Conservation (phyloP, 2,329 filamentous ascomycete species). For the Helotiales sp. region DNA sequence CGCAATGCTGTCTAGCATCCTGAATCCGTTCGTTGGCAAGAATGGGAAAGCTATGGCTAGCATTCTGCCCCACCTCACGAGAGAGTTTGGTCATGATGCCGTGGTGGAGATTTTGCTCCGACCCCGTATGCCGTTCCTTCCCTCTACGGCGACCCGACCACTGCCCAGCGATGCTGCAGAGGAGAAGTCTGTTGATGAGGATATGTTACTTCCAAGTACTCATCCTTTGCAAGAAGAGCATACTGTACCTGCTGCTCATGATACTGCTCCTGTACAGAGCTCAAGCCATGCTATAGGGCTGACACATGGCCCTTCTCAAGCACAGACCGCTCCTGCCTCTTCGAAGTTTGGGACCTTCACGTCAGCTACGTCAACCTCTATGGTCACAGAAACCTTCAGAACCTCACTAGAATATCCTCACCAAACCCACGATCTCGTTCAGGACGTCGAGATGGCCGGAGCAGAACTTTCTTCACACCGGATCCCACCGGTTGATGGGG, state of each 20-base stretch:
- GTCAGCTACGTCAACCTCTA: not conserved
- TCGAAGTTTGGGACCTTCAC: not conserved
- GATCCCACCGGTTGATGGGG: slow-evolving; percentile 8
- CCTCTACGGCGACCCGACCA: slow-evolving; percentile 17
- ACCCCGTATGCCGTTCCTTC: slow-evolving; percentile 49
- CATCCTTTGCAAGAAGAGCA: slow-evolving; percentile 7
- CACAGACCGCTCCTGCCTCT: not conserved
- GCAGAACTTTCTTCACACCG: not conserved
- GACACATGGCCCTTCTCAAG: not conserved
- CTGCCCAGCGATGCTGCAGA: slow-evolving; percentile 12
- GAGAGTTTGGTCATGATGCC: slow-evolving; percentile 61
- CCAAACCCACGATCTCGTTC: not conserved
- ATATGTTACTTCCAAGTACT: slow-evolving; percentile 20
- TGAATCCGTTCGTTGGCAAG: slow-evolving; percentile 71
- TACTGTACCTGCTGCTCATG: not conserved
- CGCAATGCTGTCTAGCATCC: slow-evolving; percentile 77
- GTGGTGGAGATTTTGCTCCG: slow-evolving; percentile 69
- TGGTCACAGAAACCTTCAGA: not conserved
- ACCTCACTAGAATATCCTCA: not conserved
- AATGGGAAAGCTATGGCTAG: slow-evolving; percentile 67
- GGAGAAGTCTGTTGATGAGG: slow-evolving; percentile 23
- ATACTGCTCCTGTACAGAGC: slow-evolving; percentile 5
- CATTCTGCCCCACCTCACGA: slow-evolving; percentile 76
- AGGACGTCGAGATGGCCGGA: slow-evolving; percentile 4
- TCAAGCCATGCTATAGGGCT: slow-evolving; percentile 1